Percentiles rank a stretch among this genome's conserved stretches.
These are phyloP conservation scores for Atractiella rhizophila DNA, from an alignment of 768 basidiomycete species.

Conservation along the genomic window DNA sequence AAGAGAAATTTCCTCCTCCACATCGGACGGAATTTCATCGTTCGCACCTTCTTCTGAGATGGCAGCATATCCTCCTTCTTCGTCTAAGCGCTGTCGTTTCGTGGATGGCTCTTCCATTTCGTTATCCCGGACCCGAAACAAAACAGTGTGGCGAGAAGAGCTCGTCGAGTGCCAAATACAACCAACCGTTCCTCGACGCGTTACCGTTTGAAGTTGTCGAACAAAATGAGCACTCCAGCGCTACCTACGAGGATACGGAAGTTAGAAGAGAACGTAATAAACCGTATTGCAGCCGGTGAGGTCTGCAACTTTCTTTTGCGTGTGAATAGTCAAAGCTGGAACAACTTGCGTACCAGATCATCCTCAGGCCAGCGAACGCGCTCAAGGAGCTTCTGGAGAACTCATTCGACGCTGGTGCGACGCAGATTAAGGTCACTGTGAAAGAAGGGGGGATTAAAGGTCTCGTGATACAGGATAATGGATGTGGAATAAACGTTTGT, in stretches of 20 bases:
- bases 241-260: conserved; percentile 33
- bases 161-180: not conserved
- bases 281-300: conserved; percentile 54
- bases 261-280: conserved; percentile 59
- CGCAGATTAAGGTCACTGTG: conserved; percentile 57
- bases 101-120: not conserved
- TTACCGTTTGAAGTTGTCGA: not conserved
- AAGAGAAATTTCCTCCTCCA: too few species aligned
- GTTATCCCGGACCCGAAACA: not conserved
- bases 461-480: conserved; percentile 88
- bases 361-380: conserved; percentile 74
- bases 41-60: too few species aligned
- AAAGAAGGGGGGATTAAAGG: conserved; percentile 92
- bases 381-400: conserved; percentile 92
- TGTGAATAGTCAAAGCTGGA: not conserved
- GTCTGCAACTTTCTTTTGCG: conserved; percentile 16
- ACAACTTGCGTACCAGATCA: conserved; percentile 34
- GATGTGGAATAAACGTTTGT: conserved; percentile 68
- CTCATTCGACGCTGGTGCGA: conserved; percentile 72
- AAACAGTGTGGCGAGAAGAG: not conserved
- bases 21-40: too few species aligned
- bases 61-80: not conserved
- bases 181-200: too few species aligned
- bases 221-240: too few species aligned
- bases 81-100: not conserved